Conservation (phyloP, 345 rosid genomes). For the Murraya paniculata region DNA sequence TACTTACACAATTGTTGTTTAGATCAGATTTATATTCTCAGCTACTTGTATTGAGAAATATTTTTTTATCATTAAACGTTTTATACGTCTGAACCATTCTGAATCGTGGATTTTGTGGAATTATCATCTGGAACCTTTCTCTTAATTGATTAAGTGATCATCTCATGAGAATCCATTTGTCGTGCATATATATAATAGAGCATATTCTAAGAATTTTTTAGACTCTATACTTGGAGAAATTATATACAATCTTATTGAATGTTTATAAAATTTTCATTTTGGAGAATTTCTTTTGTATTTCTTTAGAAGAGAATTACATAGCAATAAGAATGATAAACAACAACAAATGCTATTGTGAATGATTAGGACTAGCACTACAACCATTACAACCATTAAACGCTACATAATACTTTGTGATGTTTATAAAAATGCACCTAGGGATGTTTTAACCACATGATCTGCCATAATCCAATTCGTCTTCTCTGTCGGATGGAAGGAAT, state of each 20-base stretch:
- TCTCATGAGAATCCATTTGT: not conserved
- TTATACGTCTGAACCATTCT: not conserved
- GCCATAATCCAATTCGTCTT: conserved; percentile 44
- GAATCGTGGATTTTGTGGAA: not conserved
- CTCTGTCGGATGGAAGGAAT: conserved; percentile 73
- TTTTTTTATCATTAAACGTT: not conserved
- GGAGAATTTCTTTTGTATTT: not conserved
- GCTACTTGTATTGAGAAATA: not conserved
- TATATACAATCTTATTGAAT: not conserved
- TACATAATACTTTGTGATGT: not conserved
- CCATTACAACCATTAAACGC: not conserved
- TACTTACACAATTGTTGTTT: not conserved
- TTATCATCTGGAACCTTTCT: conserved; percentile 2
- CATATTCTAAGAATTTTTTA: not conserved
- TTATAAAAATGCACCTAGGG: conserved; percentile 38
- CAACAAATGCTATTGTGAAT: not conserved
- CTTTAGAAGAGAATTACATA: not conserved
- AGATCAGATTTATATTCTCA: not conserved
- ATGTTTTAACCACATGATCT: conserved; percentile 32
- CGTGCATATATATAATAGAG: not conserved
- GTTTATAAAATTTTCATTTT: not conserved
- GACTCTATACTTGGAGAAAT: not conserved
- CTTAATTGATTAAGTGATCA: not conserved
- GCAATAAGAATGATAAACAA: not conserved
- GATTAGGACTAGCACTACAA: not conserved